A percentile compares a stretch with the other conserved stretches of the same genome.
These are phyloP conservation scores for Cryptococcus sp. DNA, from an alignment of 1,284 basidiomycete species.

Conservation along the genomic window DNA sequence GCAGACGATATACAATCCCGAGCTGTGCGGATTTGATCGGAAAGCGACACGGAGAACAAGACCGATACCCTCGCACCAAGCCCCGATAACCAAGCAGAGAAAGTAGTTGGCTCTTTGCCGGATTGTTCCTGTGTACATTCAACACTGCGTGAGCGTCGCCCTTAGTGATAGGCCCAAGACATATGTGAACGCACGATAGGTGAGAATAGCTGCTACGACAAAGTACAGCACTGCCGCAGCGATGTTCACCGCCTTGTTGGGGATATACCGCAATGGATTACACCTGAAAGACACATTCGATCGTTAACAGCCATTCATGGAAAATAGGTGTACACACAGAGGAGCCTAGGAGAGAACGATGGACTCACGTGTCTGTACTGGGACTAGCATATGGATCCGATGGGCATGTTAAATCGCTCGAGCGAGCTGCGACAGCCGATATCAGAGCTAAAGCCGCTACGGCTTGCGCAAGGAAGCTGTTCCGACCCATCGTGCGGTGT, in stretches of 20 bases:
- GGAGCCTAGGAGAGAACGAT: neutral
- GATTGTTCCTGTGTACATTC: constrained; percentile 9
- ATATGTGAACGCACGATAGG: constrained; percentile 51
- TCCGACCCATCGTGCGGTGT: no score
- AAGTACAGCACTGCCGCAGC: constrained; percentile 60
- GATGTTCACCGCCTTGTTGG: constrained; percentile 60
- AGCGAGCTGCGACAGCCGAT: no score
- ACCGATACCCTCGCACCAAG: constrained; percentile 57
- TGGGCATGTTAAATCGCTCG: neutral
- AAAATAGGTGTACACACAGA: neutral
- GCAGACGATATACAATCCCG: constrained; percentile 61
- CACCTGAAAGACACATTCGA: constrained; percentile 22
- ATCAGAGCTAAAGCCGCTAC: no score
- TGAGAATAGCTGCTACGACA: constrained; percentile 58
- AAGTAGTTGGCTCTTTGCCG: constrained; percentile 63
- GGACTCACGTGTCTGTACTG: constrained; percentile 4
- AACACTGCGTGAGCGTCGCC: neutral
- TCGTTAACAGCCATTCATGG: neutral
- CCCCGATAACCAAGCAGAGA: constrained; percentile 66
- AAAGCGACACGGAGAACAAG: constrained; percentile 50
- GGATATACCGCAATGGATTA: constrained; percentile 60
- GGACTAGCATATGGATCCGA: constrained; percentile 3
- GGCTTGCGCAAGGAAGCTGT: no score
- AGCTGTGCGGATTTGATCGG: constrained; percentile 30
- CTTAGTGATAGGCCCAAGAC: no score